Percentiles rank a stretch among this genome's conserved stretches.
phyloP scores from a whole-genome alignment of 2,329 filamentous ascomycete genomes.

The Achaetomium macrosporum region DNA sequence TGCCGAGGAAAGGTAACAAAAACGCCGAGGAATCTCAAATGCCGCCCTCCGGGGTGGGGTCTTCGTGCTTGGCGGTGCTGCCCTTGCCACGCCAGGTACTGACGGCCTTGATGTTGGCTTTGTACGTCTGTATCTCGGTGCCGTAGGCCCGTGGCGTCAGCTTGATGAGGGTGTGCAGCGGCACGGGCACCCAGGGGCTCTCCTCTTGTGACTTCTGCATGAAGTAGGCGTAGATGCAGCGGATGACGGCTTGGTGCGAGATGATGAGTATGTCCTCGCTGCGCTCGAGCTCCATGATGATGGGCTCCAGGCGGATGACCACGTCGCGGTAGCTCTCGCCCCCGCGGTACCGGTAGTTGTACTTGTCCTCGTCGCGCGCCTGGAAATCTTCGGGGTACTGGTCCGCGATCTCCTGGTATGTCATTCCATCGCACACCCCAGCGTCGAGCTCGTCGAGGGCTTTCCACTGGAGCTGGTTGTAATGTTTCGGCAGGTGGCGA shows the following conservation, averaged over 20 bases:
- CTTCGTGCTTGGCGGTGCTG: conserved; percentile 81
- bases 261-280: conserved; percentile 97
- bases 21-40: conserved; percentile 9
- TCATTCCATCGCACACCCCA: conserved; percentile 92
- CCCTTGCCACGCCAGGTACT: conserved; percentile 96
- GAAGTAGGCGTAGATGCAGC: conserved; percentile 98
- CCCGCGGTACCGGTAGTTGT: conserved; percentile 97
- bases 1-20: neutral
- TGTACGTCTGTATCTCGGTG: conserved; percentile 81
- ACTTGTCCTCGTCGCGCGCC: conserved; percentile 95
- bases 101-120: conserved; percentile 89
- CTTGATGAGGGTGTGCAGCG: conserved; percentile 93
- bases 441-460: conserved; percentile 95
- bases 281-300: conserved; percentile 98
- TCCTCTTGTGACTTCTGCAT: conserved; percentile 93
- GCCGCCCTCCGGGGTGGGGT: conserved; percentile 35
- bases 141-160: conserved; percentile 91
- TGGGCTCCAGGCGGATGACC: conserved; percentile 93
- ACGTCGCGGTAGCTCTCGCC: conserved; percentile 95
- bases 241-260: conserved; percentile 91
- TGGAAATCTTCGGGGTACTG: conserved; percentile 90
- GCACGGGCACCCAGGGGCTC: conserved; percentile 98
- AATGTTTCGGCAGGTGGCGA: conserved; percentile 70
- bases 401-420: conserved; percentile 90
- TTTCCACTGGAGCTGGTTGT: conserved; percentile 98